A percentile compares a stretch with the other conserved stretches of the same genome.
phyloP scores from a whole-genome alignment of 2,329 filamentous ascomycete species.

The Aureobasidium vineae region DNA sequence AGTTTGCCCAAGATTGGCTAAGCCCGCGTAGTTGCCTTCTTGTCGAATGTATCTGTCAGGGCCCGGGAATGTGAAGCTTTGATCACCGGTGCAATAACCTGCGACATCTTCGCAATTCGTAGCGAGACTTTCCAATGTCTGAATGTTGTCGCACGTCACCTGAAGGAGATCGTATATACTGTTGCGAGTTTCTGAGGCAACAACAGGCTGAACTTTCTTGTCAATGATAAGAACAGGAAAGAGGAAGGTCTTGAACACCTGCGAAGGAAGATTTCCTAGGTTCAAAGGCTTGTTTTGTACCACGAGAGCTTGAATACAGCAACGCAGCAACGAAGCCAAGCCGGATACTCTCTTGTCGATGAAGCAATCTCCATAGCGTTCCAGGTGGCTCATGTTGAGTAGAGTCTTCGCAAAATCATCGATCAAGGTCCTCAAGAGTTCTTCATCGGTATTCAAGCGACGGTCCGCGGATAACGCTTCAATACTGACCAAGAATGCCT shows the following conservation, averaged over 20 bases:
- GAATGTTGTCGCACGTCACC: conserved; percentile 37
- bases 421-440: background rate
- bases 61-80: background rate
- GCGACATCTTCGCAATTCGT: conserved; percentile 28
- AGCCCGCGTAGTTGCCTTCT: conserved; percentile 76
- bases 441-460: background rate
- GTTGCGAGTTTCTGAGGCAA: conserved; percentile 40
- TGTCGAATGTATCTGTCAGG: conserved; percentile 60
- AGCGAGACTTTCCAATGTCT: conserved; percentile 28
- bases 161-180: conserved; percentile 42
- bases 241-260: conserved; percentile 33
- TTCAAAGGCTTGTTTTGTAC: conserved; percentile 36
- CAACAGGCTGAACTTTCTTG: background rate
- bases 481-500: background rate
- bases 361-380: background rate
- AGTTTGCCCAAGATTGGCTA: conserved; percentile 92
- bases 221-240: conserved; percentile 28
- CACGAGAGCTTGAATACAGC: conserved; percentile 35
- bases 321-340: conserved; percentile 43
- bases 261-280: conserved; percentile 31
- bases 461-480: background rate
- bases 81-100: background rate
- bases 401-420: background rate
- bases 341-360: conserved; percentile 29
- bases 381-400: background rate